A percentile compares a stretch with the other conserved stretches of the same genome.
phyloP scores from a whole-genome alignment of 352 stramenopile genomes.

The Phytopythium delawarense region DNA sequence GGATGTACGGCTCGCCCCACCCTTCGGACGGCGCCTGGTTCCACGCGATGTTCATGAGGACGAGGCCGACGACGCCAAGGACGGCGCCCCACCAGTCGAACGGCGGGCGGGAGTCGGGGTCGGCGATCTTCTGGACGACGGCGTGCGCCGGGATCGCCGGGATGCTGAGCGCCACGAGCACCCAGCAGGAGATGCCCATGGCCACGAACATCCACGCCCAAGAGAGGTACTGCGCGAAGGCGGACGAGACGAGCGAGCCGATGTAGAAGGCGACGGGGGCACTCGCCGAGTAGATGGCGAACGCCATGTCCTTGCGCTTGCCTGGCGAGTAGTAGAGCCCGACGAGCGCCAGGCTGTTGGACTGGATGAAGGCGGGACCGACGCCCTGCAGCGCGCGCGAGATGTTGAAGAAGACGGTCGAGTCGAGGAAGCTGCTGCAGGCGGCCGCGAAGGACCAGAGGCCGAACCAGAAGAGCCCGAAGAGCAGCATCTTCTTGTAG shows the following conservation, averaged over 20 bases:
- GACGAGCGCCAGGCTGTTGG: conserved; percentile 1
- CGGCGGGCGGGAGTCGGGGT: background rate
- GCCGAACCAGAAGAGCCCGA: conserved; percentile 2
- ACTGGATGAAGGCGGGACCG: background rate
- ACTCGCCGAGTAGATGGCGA: background rate
- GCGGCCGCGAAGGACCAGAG: conserved; percentile 5
- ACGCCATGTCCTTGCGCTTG: conserved; percentile 6
- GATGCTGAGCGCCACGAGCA: background rate
- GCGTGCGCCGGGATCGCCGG: background rate
- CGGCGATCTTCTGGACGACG: background rate
- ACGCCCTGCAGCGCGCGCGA: conserved; percentile 5
- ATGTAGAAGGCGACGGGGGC: background rate
- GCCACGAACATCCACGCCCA: conserved; percentile 5
- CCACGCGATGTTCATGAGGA: conserved; percentile 7
- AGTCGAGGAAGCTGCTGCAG: conserved; percentile 1
- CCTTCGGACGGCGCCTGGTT: conserved; percentile 6
- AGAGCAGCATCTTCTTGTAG: conserved; percentile 2
- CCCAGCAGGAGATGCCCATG: conserved; percentile 2
- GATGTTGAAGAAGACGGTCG: conserved; percentile 6
- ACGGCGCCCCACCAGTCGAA: conserved; percentile 3
- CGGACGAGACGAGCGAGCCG: conserved; percentile 3
- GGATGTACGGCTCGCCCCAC: conserved; percentile 3
- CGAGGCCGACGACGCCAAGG: background rate
- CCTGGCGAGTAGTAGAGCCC: conserved; percentile 1
- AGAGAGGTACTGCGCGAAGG: conserved; percentile 1